Evolutionary conservation across 805 yeast genomes (phyloP).

Genomic region (Metschnikowia koreensis): DNA sequence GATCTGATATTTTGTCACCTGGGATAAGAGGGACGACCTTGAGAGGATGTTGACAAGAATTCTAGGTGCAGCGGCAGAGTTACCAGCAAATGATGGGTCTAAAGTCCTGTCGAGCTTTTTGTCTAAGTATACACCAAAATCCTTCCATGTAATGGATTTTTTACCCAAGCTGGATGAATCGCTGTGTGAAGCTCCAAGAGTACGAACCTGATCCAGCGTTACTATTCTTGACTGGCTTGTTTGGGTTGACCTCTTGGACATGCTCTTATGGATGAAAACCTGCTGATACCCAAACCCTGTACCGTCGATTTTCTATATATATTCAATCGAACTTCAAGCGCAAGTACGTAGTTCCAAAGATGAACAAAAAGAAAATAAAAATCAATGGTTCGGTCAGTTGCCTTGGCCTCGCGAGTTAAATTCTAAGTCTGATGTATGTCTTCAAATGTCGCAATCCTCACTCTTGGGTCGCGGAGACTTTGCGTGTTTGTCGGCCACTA

Average conservation of each 20-base stretch:
- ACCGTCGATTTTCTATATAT: slow-evolving; percentile 1
- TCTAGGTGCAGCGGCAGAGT: slow-evolving; percentile 21
- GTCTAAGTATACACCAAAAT: slow-evolving; percentile 43
- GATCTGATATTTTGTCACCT: slow-evolving; percentile 36
- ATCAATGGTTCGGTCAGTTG: neutral
- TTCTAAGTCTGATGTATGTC: neutral
- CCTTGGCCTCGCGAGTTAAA: no score
- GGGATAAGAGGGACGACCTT: slow-evolving; percentile 31
- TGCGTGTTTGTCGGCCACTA: neutral
- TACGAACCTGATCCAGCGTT: slow-evolving; percentile 18
- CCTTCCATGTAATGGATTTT: slow-evolving; percentile 39
- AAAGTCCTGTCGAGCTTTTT: slow-evolving; percentile 32
- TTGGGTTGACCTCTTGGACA: slow-evolving; percentile 14
- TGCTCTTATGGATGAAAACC: slow-evolving; percentile 14
- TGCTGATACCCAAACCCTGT: neutral
- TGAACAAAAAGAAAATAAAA: neutral
- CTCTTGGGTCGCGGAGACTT: neutral
- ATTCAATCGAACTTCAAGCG: neutral
- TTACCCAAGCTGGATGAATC: slow-evolving; percentile 8
- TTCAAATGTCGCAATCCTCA: neutral
- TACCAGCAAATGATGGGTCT: slow-evolving; percentile 20
- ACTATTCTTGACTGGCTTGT: slow-evolving; percentile 13
- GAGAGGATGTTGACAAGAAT: slow-evolving; percentile 24
- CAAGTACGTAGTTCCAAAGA: neutral
- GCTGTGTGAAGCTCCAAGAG: slow-evolving; percentile 11